Evolutionary conservation across 192 early-diverging fungal species (phyloP).

Genomic region (Coemansia interrupta): DNA sequence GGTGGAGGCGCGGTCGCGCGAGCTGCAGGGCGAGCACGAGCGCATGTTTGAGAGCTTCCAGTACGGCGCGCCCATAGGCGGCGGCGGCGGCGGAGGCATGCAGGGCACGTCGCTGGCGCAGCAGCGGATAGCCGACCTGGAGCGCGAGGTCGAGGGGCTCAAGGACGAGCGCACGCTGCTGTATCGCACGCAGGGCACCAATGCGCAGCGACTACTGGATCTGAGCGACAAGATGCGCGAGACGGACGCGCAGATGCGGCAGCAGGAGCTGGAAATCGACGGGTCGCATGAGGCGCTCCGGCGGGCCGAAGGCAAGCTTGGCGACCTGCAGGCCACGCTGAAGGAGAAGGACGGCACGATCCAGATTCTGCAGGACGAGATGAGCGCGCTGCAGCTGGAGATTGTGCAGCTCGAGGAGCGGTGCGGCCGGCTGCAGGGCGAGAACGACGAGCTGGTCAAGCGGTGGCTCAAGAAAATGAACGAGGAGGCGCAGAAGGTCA

Average conservation of each 20-base stretch:
- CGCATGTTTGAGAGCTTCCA: conserved; percentile 39
- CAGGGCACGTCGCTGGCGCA: conserved; percentile 50
- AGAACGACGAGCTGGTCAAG: conserved; percentile 84
- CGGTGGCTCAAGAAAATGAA: conserved; percentile 91
- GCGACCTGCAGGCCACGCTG: conserved; percentile 51
- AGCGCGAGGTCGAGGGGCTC: conserved; percentile 66
- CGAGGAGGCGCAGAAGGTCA: conserved; percentile 86
- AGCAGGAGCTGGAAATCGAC: conserved; percentile 39
- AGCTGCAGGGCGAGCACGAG: conserved; percentile 50
- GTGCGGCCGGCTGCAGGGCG: conserved; percentile 64
- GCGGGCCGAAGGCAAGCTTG: conserved; percentile 23
- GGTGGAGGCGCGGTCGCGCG: conserved; percentile 37
- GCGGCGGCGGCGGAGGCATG: conserved; percentile 13
- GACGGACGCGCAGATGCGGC: conserved; percentile 62
- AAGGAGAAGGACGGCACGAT: conserved; percentile 91
- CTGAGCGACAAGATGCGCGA: conserved; percentile 76
- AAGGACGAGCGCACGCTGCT: conserved; percentile 85
- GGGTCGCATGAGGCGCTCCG: conserved; percentile 45
- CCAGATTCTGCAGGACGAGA: conserved; percentile 90
- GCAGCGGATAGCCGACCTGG: conserved; percentile 69
- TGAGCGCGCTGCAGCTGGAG: conserved; percentile 85
- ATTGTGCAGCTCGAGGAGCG: conserved; percentile 71
- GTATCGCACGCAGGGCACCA: conserved; percentile 86
- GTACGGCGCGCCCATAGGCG: too few species aligned
- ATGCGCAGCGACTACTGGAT: conserved; percentile 85